Evolutionary conservation across 2,329 filamentous ascomycete species (phyloP).

Genomic region (Neodidymelliopsis sp.): DNA sequence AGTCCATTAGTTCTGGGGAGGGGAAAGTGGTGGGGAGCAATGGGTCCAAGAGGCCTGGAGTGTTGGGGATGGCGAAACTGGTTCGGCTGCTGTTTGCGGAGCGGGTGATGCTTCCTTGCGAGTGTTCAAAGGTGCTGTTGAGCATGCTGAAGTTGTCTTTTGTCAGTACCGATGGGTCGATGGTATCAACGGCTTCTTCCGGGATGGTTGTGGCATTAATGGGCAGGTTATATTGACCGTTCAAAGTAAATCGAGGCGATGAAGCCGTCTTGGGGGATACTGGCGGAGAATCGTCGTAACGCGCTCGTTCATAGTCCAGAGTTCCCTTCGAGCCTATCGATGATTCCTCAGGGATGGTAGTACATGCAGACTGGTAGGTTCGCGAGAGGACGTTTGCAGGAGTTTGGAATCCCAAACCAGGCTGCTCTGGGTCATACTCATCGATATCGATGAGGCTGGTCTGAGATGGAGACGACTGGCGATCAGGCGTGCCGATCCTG

Average conservation of each 20-base stretch:
- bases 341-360: constrained; percentile 35
- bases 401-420: constrained; percentile 30
- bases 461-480: constrained; percentile 15
- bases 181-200: constrained; percentile 33
- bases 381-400: constrained; percentile 20
- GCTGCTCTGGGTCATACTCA: constrained; percentile 30
- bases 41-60: constrained; percentile 27
- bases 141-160: constrained; percentile 32
- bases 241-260: constrained; percentile 23
- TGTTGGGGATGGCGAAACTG: constrained; percentile 24
- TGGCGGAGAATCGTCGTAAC: constrained; percentile 45
- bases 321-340: constrained; percentile 25
- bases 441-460: constrained; percentile 24
- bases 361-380: constrained; percentile 34
- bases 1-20: constrained; percentile 8
- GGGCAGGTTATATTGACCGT: constrained; percentile 29
- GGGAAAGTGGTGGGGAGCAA: constrained; percentile 34
- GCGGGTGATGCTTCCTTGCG: constrained; percentile 14
- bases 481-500: constrained; percentile 18
- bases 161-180: constrained; percentile 36
- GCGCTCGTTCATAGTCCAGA: constrained; percentile 13
- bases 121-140: constrained; percentile 25
- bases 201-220: constrained; percentile 43
- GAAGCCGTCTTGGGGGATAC: constrained; percentile 50
- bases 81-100: constrained; percentile 17